Base-by-base conservation (phyloP, 345 rosid genomes). In the Populus euphratica region DNA sequence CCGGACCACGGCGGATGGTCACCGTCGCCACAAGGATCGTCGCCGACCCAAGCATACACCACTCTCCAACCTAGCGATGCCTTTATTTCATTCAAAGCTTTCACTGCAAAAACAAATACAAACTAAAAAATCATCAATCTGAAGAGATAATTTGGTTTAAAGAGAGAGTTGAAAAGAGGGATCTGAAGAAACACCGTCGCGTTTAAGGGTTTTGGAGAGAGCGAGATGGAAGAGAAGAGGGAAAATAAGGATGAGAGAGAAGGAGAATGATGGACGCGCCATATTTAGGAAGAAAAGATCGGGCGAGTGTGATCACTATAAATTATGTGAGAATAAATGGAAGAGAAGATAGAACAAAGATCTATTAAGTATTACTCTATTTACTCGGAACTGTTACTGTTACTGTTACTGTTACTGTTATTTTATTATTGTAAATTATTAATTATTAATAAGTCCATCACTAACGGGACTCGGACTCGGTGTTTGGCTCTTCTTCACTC, bases 31-130 rank as follows among this genome's bases (percentile, higher is more conserved):
- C 99, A 95, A 17, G 99, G 99, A 82, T 95, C 99, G 18, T 95
- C 99, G 66, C 99, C 99, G 7, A 95, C 89, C 99, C 99, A 95
- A 16, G 98, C 88, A 81, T 95, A 95, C 25, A 93, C 97, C 49
- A 95, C 98, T 81, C 97, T 89, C 99, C 99, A 95, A 43, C 99
- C 99, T 35, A 95, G 89, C 41, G 98, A 95, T 33, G 99, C 93
- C 86, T 95, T 95, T 31, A 95, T 95, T 83, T 95, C 98, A 83
- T 92, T 95, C 85, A 95, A 86, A 61, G 99, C 99, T 88, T 95
- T 95, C 81, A 93, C 98, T 95, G 87, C 70, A 50, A 49, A 13
- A 54, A 64, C 38, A 77, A 66, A 35, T 11, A 25, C 0, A 25
- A 11, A 31, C 5, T 66, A 17, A 21, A 9, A 39, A 20, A 29